These are phyloP conservation scores for Sporodiniella umbellata DNA, from an alignment of 371 early-diverging fungal genomes.

Conservation along the genomic window DNA sequence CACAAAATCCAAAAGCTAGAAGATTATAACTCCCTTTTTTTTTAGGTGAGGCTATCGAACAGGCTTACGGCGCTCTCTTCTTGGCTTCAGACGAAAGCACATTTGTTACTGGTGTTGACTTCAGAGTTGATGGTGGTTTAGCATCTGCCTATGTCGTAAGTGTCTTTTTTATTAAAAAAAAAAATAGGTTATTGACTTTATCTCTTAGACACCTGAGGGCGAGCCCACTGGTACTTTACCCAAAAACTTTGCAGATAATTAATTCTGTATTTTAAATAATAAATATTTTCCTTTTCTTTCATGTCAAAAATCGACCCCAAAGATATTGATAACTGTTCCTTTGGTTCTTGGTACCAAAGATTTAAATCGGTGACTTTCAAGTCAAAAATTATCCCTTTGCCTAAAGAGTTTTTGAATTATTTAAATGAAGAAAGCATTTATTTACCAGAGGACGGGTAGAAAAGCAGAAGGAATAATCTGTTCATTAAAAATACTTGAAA, in stretches of 20 bases:
- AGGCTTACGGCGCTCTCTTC: slow-evolving; percentile 81
- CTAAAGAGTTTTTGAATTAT: slow-evolving; percentile 76
- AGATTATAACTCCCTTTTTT: neutral
- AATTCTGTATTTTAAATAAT: slow-evolving; percentile 3
- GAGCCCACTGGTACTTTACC: slow-evolving; percentile 44
- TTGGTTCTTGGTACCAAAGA: slow-evolving; percentile 74
- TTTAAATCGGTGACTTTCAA: slow-evolving; percentile 66
- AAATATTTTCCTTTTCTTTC: neutral
- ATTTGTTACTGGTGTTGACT: slow-evolving; percentile 84
- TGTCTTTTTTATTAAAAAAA: slow-evolving; percentile 2
- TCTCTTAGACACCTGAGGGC: slow-evolving; percentile 48
- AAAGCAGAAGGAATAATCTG: neutral
- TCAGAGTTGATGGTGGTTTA: slow-evolving; percentile 84
- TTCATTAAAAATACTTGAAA: neutral
- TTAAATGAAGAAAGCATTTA: slow-evolving; percentile 82
- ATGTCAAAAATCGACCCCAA: slow-evolving; percentile 1
- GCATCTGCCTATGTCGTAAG: slow-evolving; percentile 71
- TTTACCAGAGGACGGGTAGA: slow-evolving; percentile 67
- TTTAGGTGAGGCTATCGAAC: slow-evolving; percentile 82
- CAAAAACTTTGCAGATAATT: slow-evolving; percentile 39
- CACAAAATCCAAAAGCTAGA: neutral
- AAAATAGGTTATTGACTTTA: neutral
- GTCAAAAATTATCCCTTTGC: slow-evolving; percentile 66
- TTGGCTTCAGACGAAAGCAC: slow-evolving; percentile 82
- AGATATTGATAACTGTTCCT: slow-evolving; percentile 68